Conservation (phyloP, 2,329 filamentous ascomycete species). For the Fusarium sp. region DNA sequence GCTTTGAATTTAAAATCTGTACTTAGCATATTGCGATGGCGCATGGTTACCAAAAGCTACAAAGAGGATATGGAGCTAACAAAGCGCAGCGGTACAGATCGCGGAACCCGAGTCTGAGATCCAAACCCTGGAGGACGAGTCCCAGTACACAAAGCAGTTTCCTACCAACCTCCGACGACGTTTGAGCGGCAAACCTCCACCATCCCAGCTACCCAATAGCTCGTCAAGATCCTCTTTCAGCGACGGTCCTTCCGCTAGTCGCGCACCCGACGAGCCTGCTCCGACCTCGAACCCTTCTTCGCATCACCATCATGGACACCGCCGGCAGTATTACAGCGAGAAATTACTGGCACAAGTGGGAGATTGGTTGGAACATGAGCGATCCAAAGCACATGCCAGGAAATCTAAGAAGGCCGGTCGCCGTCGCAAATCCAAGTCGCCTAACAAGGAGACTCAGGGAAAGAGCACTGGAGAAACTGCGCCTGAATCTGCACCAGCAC, state of each 20-base stretch:
- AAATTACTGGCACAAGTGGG: conserved; percentile 78
- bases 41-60: neutral
- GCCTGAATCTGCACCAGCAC: conserved; percentile 14
- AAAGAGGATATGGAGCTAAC: conserved; percentile 34
- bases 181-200: conserved; percentile 48
- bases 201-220: conserved; percentile 46
- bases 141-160: conserved; percentile 47
- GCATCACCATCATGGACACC: conserved; percentile 47
- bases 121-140: conserved; percentile 49
- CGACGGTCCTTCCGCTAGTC: conserved; percentile 46
- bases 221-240: conserved; percentile 61
- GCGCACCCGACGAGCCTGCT: conserved; percentile 45
- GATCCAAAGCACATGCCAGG: conserved; percentile 67
- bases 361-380: conserved; percentile 87
- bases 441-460: conserved; percentile 46
- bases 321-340: conserved; percentile 58
- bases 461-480: conserved; percentile 23
- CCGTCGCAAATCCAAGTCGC: conserved; percentile 56
- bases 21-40: neutral
- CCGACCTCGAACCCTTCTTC: conserved; percentile 34
- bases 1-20: neutral
- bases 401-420: conserved; percentile 53
- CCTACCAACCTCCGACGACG: conserved; percentile 49
- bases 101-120: conserved; percentile 59
- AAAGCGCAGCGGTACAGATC: conserved; percentile 64